phyloP scores from a whole-genome alignment of 768 basidiomycete genomes.

The Leccinum obscurum region DNA sequence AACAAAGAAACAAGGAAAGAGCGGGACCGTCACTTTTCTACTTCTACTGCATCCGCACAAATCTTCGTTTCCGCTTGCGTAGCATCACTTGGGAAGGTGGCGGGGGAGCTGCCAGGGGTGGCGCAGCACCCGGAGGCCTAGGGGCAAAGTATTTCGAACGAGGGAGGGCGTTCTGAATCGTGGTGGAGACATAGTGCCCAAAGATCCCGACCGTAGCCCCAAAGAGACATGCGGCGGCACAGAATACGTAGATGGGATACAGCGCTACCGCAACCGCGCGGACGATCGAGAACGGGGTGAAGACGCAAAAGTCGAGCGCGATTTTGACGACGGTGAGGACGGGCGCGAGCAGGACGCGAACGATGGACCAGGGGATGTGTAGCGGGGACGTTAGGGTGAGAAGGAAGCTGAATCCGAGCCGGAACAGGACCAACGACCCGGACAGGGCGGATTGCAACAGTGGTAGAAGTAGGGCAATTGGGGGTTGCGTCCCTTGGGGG shows the following conservation, averaged over 20 bases:
- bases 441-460: constrained; percentile 13
- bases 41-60: constrained; percentile 23
- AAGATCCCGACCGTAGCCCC: constrained; percentile 46
- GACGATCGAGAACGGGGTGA: constrained; percentile 44
- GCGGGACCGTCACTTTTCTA: constrained; percentile 6
- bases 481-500: constrained; percentile 14
- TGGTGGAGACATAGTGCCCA: constrained; percentile 30
- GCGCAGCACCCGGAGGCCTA: constrained; percentile 3
- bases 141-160: constrained; percentile 16
- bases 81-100: constrained; percentile 14
- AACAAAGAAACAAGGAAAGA: not conserved
- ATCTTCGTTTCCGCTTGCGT: constrained; percentile 26
- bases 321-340: constrained; percentile 41
- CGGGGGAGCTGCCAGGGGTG: constrained; percentile 1
- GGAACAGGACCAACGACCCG: constrained; percentile 16
- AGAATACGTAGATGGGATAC: constrained; percentile 58
- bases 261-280: constrained; percentile 42
- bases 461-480: constrained; percentile 27
- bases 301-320: constrained; percentile 41
- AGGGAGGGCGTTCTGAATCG: constrained; percentile 13
- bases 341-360: constrained; percentile 49
- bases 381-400: constrained; percentile 20
- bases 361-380: constrained; percentile 24
- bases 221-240: constrained; percentile 54
- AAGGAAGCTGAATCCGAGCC: constrained; percentile 12